These are phyloP conservation scores for Xylariaceae sp. DNA, from an alignment of 2,329 filamentous ascomycete genomes.

Conservation along the genomic window DNA sequence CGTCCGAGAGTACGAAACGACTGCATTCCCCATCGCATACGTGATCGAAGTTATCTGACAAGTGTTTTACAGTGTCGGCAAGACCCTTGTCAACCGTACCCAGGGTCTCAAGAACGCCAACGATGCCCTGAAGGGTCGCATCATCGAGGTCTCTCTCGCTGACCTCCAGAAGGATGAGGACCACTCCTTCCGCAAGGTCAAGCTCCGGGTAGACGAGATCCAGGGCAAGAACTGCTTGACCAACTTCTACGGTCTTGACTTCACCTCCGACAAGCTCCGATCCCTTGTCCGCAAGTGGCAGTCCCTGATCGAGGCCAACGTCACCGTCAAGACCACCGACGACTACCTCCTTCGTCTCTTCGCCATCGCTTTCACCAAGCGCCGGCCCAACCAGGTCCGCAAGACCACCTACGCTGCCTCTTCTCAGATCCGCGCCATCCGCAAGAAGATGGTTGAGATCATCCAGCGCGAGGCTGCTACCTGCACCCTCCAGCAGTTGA, in stretches of 20 bases:
- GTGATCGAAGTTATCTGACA: conserved; percentile 23
- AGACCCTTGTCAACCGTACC: conserved; percentile 98
- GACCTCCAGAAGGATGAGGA: conserved; percentile 99
- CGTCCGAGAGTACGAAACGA: conserved; percentile 78
- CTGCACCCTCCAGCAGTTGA: conserved; percentile 94
- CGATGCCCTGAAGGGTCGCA: conserved; percentile 96
- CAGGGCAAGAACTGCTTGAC: conserved; percentile 99
- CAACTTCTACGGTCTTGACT: conserved; percentile 99
- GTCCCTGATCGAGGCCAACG: conserved; percentile 97
- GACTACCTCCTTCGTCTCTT: conserved; percentile 99
- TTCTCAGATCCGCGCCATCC: conserved; percentile 95
- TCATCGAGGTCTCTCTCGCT: conserved; percentile 97
- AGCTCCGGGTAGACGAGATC: conserved; percentile 96
- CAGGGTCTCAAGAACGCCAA: conserved; percentile 99
- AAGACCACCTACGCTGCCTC: conserved; percentile 98
- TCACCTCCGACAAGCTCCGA: conserved; percentile 99
- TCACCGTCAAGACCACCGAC: conserved; percentile 99
- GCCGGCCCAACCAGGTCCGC: conserved; percentile 99
- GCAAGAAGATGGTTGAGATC: conserved; percentile 99
- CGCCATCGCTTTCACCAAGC: conserved; percentile 99
- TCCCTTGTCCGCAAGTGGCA: conserved; percentile 99
- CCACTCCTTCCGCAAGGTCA: conserved; percentile 99
- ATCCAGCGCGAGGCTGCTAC: conserved; percentile 91
- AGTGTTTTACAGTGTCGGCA: conserved; percentile 72
- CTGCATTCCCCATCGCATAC: conserved; percentile 8